Evolutionary conservation across 176 grass and related monocot species (phyloP).

Genomic region (Aegilops longissima): DNA sequence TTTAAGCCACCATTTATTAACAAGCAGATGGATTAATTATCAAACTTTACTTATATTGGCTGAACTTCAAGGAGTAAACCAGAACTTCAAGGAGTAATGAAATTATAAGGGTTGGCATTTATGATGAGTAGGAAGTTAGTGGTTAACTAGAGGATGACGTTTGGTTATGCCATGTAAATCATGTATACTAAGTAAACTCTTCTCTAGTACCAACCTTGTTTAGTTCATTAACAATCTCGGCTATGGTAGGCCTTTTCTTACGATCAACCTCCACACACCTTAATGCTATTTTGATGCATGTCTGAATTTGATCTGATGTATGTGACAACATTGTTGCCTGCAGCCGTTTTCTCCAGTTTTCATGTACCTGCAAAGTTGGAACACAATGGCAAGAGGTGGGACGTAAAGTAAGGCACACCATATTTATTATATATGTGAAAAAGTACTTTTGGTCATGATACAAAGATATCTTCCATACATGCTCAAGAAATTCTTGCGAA

Average conservation of each 20-base stretch:
- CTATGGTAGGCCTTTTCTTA: background rate
- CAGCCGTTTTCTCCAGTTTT: background rate
- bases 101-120: too few relatives aligned
- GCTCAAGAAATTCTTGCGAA: background rate
- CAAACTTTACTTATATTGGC: too few relatives aligned
- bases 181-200: too few relatives aligned
- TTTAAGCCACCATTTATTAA: too few relatives aligned
- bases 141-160: too few relatives aligned
- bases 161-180: too few relatives aligned
- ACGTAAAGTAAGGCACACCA: background rate
- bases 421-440: too few relatives aligned
- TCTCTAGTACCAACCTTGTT: background rate
- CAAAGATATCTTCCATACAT: too few relatives aligned
- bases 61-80: too few relatives aligned
- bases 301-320: background rate
- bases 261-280: background rate
- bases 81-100: too few relatives aligned
- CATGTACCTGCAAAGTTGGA: background rate
- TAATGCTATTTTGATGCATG: background rate
- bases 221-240: background rate
- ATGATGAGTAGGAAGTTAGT: too few relatives aligned
- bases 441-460: background rate
- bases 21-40: too few relatives aligned
- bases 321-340: background rate
- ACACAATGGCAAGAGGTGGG: background rate